phyloP scores from a whole-genome alignment of 2,329 filamentous ascomycete species.

The Colletotrichum coccodes region DNA sequence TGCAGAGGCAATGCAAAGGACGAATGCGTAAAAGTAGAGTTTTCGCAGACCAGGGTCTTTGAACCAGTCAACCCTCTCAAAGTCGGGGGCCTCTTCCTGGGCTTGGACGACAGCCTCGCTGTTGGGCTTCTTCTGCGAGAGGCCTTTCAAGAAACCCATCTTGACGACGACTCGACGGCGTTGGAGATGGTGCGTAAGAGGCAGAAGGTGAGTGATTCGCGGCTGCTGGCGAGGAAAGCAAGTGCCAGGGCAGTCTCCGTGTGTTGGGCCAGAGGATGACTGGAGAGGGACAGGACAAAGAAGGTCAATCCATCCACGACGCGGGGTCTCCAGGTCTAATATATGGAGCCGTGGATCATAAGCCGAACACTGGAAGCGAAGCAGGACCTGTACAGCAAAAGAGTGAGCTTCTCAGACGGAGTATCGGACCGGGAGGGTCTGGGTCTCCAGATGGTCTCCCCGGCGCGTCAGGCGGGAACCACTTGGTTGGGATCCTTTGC shows the following conservation, averaged over 20 bases:
- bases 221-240: conserved; percentile 12
- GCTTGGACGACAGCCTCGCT: conserved; percentile 37
- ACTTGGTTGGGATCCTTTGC: conserved; percentile 28
- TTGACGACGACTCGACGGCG: conserved; percentile 7
- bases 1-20: conserved; percentile 64
- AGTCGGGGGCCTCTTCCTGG: conserved; percentile 59
- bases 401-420: conserved; percentile 14
- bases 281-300: conserved; percentile 1
- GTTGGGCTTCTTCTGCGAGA: conserved; percentile 30
- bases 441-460: conserved; percentile 4
- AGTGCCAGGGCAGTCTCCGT: conserved; percentile 19
- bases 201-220: background rate
- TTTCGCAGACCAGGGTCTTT: conserved; percentile 65
- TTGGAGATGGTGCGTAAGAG: background rate
- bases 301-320: background rate
- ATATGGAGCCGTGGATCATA: conserved; percentile 26
- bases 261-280: conserved; percentile 4
- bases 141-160: conserved; percentile 28
- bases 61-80: conserved; percentile 62
- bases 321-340: conserved; percentile 27
- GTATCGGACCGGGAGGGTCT: conserved; percentile 11
- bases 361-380: conserved; percentile 16
- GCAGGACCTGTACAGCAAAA: background rate
- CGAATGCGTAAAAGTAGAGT: conserved; percentile 62
- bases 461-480: conserved; percentile 16